These are phyloP conservation scores for Lipomyces lipofer DNA, from an alignment of 805 yeast genomes.

Conservation along the genomic window DNA sequence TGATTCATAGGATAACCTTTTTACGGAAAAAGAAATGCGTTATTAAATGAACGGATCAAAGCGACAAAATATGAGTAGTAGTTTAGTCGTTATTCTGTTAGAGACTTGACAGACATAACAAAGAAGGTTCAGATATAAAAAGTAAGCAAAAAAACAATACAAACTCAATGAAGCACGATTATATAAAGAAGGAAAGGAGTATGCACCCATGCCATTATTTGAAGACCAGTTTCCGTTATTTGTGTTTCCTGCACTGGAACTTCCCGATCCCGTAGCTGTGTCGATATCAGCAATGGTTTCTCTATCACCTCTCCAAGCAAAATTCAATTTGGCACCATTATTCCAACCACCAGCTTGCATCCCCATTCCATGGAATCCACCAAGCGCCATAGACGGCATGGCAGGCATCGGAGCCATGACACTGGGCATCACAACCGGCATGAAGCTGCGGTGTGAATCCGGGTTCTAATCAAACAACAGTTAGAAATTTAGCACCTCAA, in stretches of 20 bases:
- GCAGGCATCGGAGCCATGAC: neutral
- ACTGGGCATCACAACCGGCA: neutral
- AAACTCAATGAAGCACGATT: neutral
- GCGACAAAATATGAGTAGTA: too few species aligned
- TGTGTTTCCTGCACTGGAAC: too few species aligned
- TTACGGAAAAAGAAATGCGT: neutral
- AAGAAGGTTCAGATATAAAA: neutral
- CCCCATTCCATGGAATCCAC: conserved; percentile 2
- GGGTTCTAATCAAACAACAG: too few species aligned
- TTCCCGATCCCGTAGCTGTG: too few species aligned
- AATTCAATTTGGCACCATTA: too few species aligned
- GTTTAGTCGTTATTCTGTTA: neutral
- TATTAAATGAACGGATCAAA: neutral
- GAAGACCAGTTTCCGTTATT: too few species aligned
- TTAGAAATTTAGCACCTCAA: too few species aligned
- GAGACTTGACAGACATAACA: neutral
- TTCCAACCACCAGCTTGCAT: conserved; percentile 7
- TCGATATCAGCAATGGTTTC: too few species aligned
- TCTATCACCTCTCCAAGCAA: too few species aligned
- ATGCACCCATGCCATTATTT: conserved; percentile 3
- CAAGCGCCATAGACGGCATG: neutral
- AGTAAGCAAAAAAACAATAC: neutral
- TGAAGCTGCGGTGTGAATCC: neutral
- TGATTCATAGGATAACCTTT: conserved; percentile 11
- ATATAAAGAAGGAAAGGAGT: neutral